Conservation (phyloP, 2,329 filamentous ascomycete species). For the Phaeosphaeriaceae sp. region DNA sequence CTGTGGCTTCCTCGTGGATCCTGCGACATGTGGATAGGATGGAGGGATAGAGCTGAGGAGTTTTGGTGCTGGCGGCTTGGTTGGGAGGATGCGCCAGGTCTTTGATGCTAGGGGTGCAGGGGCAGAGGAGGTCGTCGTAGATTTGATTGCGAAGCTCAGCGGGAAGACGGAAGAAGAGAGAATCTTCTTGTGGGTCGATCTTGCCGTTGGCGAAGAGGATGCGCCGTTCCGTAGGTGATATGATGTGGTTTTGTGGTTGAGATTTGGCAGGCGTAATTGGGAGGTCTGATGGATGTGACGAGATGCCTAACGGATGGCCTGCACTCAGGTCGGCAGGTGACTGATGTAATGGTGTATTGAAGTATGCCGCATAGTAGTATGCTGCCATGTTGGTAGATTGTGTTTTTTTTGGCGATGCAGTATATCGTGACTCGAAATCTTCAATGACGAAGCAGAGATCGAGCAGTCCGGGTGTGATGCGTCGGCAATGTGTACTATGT, state of each 20-base stretch:
- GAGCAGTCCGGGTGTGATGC: not conserved
- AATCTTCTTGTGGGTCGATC: slow-evolving; percentile 18
- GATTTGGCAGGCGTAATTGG: slow-evolving; percentile 11
- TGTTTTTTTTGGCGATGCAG: slow-evolving; percentile 7
- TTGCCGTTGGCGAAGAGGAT: slow-evolving; percentile 3
- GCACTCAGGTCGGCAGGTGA: slow-evolving; percentile 10
- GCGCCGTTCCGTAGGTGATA: slow-evolving; percentile 5
- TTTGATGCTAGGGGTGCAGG: slow-evolving; percentile 18
- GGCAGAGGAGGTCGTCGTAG: slow-evolving; percentile 50
- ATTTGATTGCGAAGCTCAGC: slow-evolving; percentile 69
- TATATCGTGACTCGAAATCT: slow-evolving; percentile 2
- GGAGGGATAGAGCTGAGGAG: slow-evolving; percentile 42
- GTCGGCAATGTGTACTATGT: not conserved
- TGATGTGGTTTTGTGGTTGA: slow-evolving; percentile 7
- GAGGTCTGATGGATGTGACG: slow-evolving; percentile 7
- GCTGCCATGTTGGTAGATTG: slow-evolving; percentile 9
- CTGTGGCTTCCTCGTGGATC: slow-evolving; percentile 50
- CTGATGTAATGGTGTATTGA: slow-evolving; percentile 16
- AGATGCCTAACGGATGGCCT: slow-evolving; percentile 14
- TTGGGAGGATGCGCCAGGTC: slow-evolving; percentile 4
- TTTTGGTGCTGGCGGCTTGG: slow-evolving; percentile 8
- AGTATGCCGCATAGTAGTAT: slow-evolving; percentile 30
- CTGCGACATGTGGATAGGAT: slow-evolving; percentile 53
- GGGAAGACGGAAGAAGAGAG: slow-evolving; percentile 57
- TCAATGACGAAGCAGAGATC: not conserved